phyloP scores from a whole-genome alignment of 495 filamentous ascomycete genomes.

The Rhypophila decipiens region DNA sequence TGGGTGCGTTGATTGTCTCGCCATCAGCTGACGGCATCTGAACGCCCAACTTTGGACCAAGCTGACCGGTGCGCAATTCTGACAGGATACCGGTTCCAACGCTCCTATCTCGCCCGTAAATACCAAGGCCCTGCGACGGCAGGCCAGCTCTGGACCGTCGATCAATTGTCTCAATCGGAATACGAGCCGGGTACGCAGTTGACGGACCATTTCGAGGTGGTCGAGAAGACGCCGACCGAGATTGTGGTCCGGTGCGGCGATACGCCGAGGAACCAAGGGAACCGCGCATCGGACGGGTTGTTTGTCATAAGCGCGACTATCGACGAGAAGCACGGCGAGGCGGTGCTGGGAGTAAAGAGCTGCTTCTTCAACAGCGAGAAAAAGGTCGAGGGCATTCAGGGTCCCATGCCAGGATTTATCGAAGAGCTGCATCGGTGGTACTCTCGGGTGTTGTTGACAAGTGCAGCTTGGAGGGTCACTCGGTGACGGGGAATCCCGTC shows the following conservation, averaged over 20 bases:
- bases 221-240: slow-evolving; percentile 54
- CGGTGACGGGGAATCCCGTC: not conserved
- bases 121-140: slow-evolving; percentile 56
- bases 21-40: not conserved
- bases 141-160: slow-evolving; percentile 54
- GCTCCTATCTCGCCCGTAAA: slow-evolving; percentile 54
- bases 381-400: slow-evolving; percentile 35
- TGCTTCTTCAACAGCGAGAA: slow-evolving; percentile 47
- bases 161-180: slow-evolving; percentile 44
- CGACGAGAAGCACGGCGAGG: slow-evolving; percentile 52
- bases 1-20: slow-evolving; percentile 39
- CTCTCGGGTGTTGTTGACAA: slow-evolving; percentile 56
- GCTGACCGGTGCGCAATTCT: not conserved
- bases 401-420: slow-evolving; percentile 50
- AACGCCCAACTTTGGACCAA: not conserved
- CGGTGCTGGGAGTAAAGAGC: slow-evolving; percentile 62
- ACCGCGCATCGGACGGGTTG: slow-evolving; percentile 59
- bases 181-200: slow-evolving; percentile 61
- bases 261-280: slow-evolving; percentile 49
- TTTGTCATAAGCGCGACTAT: slow-evolving; percentile 62
- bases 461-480: slow-evolving; percentile 31
- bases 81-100: slow-evolving; percentile 61
- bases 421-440: slow-evolving; percentile 59
- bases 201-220: slow-evolving; percentile 72
- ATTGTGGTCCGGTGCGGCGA: slow-evolving; percentile 64